phyloP scores from a whole-genome alignment of 2,329 filamentous ascomycete species.

The Chrysoporthe deuterocubensis region DNA sequence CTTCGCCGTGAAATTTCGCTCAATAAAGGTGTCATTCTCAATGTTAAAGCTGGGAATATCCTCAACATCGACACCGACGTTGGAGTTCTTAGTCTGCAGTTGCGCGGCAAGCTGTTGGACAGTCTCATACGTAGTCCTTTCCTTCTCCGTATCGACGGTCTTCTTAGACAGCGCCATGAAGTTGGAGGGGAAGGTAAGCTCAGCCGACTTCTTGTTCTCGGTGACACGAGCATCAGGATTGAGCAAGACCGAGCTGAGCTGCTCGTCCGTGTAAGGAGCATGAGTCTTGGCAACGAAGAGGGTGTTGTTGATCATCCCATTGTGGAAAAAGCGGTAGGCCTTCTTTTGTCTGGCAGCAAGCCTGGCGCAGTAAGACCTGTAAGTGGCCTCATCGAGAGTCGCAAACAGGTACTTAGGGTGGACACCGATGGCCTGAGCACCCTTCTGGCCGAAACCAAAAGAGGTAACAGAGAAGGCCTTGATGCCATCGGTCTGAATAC shows the following conservation, averaged over 20 bases:
- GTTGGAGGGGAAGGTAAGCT: conserved; percentile 73
- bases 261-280: conserved; percentile 85
- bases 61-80: conserved; percentile 94
- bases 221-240: conserved; percentile 90
- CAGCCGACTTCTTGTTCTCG: conserved; percentile 82
- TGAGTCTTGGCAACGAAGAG: conserved; percentile 95
- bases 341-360: conserved; percentile 96
- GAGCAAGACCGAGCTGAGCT: conserved; percentile 86
- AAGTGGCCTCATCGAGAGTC: conserved; percentile 85
- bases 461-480: conserved; percentile 99
- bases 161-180: conserved; percentile 69
- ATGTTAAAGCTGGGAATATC: conserved; percentile 86
- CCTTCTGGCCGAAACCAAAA: conserved; percentile 99
- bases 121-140: conserved; percentile 71
- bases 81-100: conserved; percentile 68
- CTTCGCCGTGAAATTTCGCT: conserved; percentile 87
- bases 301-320: conserved; percentile 95
- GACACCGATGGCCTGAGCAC: conserved; percentile 94
- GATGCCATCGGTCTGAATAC: conserved; percentile 95
- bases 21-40: conserved; percentile 89
- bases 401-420: conserved; percentile 96
- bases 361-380: conserved; percentile 81
- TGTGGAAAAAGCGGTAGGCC: conserved; percentile 98
- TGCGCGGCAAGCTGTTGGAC: conserved; percentile 76
- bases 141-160: conserved; percentile 48